Evolutionary conservation across 148 eudicot genomes (phyloP).

Genomic region (Spergularia marina): DNA sequence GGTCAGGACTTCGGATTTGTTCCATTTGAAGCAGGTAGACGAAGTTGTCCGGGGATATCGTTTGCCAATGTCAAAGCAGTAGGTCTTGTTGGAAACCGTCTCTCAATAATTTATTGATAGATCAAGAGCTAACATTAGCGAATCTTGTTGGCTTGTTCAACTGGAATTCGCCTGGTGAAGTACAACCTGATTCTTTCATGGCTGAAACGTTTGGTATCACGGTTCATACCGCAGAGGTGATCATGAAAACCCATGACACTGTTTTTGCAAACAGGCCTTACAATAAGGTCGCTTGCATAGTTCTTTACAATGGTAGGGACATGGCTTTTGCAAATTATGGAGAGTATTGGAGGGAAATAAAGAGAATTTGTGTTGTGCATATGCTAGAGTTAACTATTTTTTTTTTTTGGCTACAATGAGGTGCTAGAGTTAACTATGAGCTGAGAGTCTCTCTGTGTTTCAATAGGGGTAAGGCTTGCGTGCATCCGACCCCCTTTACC

Average conservation of each 20-base stretch:
- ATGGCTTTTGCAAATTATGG: constrained; percentile 33
- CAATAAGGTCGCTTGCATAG: not conserved
- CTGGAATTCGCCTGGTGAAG: constrained; percentile 26
- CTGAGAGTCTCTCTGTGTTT: no score
- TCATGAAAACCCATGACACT: constrained; percentile 42
- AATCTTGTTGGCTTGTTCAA: constrained; percentile 29
- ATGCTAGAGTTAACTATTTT: no score
- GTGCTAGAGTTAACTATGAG: no score
- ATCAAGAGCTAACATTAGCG: no score
- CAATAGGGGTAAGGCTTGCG: no score
- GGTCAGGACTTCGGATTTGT: constrained; percentile 27
- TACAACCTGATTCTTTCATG: constrained; percentile 16
- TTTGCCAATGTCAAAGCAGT: constrained; percentile 15
- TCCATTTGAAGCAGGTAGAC: constrained; percentile 42
- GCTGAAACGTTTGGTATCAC: constrained; percentile 19
- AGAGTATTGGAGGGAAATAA: constrained; percentile 40
- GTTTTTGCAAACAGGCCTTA: constrained; percentile 31
- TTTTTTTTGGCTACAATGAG: no score
- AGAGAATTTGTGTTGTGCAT: constrained; percentile 33
- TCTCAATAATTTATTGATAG: no score
- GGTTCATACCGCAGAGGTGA: constrained; percentile 23
- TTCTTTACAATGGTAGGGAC: constrained; percentile 28
- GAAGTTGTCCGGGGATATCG: constrained; percentile 30
- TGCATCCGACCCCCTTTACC: no score
- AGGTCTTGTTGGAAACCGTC: no score